phyloP scores from a whole-genome alignment of 495 filamentous ascomycete genomes.

The Antarctomyces pellizariae region DNA sequence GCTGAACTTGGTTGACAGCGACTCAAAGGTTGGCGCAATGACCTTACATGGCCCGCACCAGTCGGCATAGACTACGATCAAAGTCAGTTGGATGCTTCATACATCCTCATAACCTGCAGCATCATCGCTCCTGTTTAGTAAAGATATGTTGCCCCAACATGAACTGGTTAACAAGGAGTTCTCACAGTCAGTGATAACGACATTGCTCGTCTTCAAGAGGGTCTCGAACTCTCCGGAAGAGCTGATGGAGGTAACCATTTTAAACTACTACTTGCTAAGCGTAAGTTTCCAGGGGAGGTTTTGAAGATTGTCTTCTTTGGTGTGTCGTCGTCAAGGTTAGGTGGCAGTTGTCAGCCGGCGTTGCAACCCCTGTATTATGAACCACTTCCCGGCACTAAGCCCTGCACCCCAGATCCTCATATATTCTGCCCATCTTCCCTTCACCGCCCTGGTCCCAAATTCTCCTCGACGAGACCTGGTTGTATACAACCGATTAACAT shows the following conservation, averaged over 20 bases:
- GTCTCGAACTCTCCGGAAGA: conserved; percentile 13
- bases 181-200: conserved; percentile 16
- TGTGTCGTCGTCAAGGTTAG: no score
- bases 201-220: conserved; percentile 11
- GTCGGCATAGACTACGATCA: conserved; percentile 22
- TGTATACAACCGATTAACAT: no score
- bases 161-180: conserved; percentile 1
- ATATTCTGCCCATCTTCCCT: no score
- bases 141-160: not conserved
- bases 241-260: conserved; percentile 7
- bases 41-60: conserved; percentile 36
- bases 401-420: no score
- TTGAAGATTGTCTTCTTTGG: no score
- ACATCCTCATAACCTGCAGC: not conserved
- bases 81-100: conserved; percentile 2
- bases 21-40: conserved; percentile 27
- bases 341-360: no score
- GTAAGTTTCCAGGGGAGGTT: no score
- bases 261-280: no score
- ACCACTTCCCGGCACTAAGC: no score
- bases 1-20: conserved; percentile 20
- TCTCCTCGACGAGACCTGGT: no score
- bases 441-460: no score
- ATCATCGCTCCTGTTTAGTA: not conserved
- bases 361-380: no score